Evolutionary conservation across 805 yeast species (phyloP).

Genomic region (Yarrowia phangngaensis): DNA sequence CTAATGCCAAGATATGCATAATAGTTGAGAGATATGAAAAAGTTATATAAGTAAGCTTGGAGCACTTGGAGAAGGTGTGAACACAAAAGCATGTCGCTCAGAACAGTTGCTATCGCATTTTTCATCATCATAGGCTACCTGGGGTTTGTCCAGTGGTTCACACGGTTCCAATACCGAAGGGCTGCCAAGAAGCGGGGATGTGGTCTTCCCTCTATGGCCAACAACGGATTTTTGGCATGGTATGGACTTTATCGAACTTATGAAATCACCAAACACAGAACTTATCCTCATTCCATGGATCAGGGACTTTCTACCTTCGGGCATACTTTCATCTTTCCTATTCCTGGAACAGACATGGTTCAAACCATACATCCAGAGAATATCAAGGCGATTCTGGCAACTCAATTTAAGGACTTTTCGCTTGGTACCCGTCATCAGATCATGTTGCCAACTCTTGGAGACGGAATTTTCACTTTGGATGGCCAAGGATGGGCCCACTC

Average conservation of each 20-base stretch:
- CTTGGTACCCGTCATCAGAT: constrained; percentile 35
- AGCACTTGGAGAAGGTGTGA: too few species aligned
- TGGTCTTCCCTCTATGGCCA: constrained; percentile 7
- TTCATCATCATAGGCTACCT: constrained; percentile 1
- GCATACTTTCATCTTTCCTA: constrained; percentile 17
- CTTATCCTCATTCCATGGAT: constrained; percentile 6
- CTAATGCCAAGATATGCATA: too few species aligned
- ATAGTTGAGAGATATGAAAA: too few species aligned
- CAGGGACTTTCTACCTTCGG: constrained; percentile 5
- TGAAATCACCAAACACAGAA: constrained; percentile 1
- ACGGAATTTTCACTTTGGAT: constrained; percentile 41
- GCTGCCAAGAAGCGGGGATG: constrained; percentile 6
- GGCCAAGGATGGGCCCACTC: constrained; percentile 42
- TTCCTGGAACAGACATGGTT: constrained; percentile 15
- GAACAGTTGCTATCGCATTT: not conserved
- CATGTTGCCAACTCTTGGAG: constrained; percentile 37
- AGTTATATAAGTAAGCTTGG: too few species aligned
- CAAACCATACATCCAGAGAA: constrained; percentile 39
- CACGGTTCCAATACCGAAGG: constrained; percentile 6
- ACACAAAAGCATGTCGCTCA: too few species aligned
- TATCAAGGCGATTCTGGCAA: constrained; percentile 38
- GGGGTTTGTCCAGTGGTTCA: constrained; percentile 15
- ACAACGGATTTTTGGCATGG: constrained; percentile 10
- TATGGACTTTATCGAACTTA: constrained; percentile 14
- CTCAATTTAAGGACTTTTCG: constrained; percentile 37